A percentile compares a stretch with the other conserved stretches of the same genome.
These are phyloP conservation scores for Dendrostoma leiphaemia DNA, from an alignment of 2,329 filamentous ascomycete genomes.

Conservation along the genomic window DNA sequence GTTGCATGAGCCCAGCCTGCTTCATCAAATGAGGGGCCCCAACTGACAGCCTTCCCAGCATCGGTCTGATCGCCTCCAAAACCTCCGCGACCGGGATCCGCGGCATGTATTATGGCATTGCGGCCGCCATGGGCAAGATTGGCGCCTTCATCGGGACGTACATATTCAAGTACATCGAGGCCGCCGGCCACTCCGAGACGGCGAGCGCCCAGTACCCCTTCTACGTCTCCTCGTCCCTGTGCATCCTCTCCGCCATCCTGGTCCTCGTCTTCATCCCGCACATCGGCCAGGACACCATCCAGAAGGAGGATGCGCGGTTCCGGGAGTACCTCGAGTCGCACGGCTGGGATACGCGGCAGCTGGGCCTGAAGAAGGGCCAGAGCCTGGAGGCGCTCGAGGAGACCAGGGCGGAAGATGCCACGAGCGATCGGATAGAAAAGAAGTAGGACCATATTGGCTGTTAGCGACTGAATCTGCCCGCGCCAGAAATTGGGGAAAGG, in stretches of 20 bases:
- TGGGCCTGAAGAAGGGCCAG: conserved; percentile 42
- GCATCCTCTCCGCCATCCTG: conserved; percentile 69
- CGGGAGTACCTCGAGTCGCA: conserved; percentile 68
- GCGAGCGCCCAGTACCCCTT: conserved; percentile 81
- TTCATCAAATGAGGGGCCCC: too few relatives aligned
- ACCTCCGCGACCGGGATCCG: conserved; percentile 86
- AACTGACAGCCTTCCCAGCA: too few relatives aligned
- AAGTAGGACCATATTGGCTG: not conserved
- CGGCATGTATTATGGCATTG: conserved; percentile 72
- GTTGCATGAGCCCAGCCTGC: too few relatives aligned
- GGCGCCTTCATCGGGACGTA: conserved; percentile 85
- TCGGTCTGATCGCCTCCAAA: conserved; percentile 82
- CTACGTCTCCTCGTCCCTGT: conserved; percentile 77
- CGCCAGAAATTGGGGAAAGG: too few relatives aligned
- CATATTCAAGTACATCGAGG: conserved; percentile 72
- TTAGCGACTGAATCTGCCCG: too few relatives aligned
- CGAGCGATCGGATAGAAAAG: not conserved
- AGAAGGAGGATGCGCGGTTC: conserved; percentile 73
- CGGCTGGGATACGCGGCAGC: conserved; percentile 69
- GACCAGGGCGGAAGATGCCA: not conserved
- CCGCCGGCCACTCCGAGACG: conserved; percentile 51
- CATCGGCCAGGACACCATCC: conserved; percentile 83
- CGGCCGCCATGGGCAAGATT: conserved; percentile 72
- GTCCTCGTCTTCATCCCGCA: conserved; percentile 68
- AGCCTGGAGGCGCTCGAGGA: conserved; percentile 24